Conservation (phyloP, 1,284 basidiomycete genomes). For the Bjerkandera adusta region DNA sequence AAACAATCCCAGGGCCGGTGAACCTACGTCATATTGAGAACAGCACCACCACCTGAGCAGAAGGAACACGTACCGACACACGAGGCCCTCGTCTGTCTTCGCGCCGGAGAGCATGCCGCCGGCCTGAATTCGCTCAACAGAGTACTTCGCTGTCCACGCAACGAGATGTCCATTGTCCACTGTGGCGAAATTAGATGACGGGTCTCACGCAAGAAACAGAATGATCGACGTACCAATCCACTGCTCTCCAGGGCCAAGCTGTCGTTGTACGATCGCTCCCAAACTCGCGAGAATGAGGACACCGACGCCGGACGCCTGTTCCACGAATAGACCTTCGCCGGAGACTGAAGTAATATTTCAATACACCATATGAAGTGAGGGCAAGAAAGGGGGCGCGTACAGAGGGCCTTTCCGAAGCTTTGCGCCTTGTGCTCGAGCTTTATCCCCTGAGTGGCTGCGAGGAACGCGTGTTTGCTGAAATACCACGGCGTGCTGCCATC, state of each 20-base stretch:
- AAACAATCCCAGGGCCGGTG: conserved; percentile 32
- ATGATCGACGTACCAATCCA: conserved; percentile 29
- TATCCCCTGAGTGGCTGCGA: conserved; percentile 28
- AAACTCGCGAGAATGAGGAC: conserved; percentile 31
- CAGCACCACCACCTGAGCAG: too few species aligned
- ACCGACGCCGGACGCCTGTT: conserved; percentile 25
- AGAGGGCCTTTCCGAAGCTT: conserved; percentile 29
- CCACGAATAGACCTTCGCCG: conserved; percentile 32
- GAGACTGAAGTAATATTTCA: conserved; percentile 27
- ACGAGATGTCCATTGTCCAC: conserved; percentile 34
- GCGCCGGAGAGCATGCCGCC: conserved; percentile 28
- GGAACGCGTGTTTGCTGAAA: conserved; percentile 32
- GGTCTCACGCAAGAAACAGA: not conserved
- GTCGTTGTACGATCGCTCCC: conserved; percentile 30
- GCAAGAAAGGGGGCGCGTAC: conserved; percentile 21
- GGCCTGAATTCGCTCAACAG: conserved; percentile 31
- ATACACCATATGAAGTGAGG: not conserved
- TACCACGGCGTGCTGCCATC: conserved; percentile 29
- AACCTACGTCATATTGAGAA: conserved; percentile 19
- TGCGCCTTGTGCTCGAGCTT: conserved; percentile 27
- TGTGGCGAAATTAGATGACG: conserved; percentile 5
- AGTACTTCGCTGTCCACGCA: conserved; percentile 34
- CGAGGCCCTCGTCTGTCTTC: conserved; percentile 32
- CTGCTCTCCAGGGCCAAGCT: conserved; percentile 30
- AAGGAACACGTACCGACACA: conserved; percentile 27